Conservation (phyloP, 2,329 filamentous ascomycete species). For the Hypoxylon sp. region DNA sequence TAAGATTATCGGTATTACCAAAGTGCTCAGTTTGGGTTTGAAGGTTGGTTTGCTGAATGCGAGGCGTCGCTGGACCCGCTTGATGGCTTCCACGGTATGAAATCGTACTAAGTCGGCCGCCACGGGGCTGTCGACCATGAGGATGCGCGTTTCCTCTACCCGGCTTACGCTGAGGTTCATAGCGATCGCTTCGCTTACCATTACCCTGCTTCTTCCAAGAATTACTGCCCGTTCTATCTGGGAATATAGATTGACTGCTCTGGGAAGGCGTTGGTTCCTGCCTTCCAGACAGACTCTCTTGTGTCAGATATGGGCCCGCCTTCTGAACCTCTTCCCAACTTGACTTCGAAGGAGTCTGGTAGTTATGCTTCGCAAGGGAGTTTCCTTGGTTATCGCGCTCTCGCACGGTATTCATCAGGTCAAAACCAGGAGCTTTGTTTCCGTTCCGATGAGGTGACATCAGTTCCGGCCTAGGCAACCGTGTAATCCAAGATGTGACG, state of each 20-base stretch:
- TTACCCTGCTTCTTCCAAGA: background rate
- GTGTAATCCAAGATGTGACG: conserved; percentile 24
- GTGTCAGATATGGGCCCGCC: no score
- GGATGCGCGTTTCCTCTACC: background rate
- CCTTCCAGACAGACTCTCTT: background rate
- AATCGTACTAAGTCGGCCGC: background rate
- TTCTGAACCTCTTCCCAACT: background rate
- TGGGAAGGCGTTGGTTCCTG: background rate
- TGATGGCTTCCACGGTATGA: background rate
- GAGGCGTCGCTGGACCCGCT: background rate
- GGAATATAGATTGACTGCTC: background rate
- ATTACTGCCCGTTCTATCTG: background rate
- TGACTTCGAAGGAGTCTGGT: background rate
- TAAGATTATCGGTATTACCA: background rate
- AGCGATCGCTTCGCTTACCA: background rate
- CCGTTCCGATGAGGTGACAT: conserved; percentile 11
- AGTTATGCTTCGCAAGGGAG: background rate
- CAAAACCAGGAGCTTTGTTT: background rate
- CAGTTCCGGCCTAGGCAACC: conserved; percentile 18
- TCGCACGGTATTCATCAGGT: background rate
- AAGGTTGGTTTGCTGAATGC: background rate
- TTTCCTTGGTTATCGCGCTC: background rate
- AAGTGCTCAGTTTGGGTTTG: background rate
- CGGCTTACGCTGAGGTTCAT: background rate
- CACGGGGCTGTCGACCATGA: background rate